A percentile compares a stretch with the other conserved stretches of the same genome.
Conservation (phyloP, 352 stramenopile genomes). For the Pythium aristosporum region DNA sequence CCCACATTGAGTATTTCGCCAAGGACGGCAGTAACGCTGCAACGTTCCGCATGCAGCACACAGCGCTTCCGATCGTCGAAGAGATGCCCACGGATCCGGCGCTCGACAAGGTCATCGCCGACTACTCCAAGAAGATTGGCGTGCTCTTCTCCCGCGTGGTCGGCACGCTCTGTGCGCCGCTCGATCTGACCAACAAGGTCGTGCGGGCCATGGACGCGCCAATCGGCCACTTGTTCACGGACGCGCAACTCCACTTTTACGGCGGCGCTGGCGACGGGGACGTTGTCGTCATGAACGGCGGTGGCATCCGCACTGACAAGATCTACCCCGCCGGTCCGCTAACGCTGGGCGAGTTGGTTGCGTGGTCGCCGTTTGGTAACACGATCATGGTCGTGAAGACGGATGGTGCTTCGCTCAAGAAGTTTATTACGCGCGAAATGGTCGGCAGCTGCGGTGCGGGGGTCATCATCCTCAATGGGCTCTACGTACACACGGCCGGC, state of each 20-base stretch:
- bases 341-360: constrained; percentile 54
- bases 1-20: constrained; percentile 58
- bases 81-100: constrained; percentile 51
- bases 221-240: constrained; percentile 54
- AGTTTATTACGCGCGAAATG: constrained; percentile 56
- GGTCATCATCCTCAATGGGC: constrained; percentile 52
- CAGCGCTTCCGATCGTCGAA: constrained; percentile 54
- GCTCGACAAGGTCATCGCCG: constrained; percentile 49
- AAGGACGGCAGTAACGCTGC: constrained; percentile 28
- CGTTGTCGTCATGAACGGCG: constrained; percentile 61
- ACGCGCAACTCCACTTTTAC: constrained; percentile 53
- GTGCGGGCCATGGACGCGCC: constrained; percentile 50
- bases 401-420: constrained; percentile 58
- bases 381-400: constrained; percentile 55
- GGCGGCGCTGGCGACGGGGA: constrained; percentile 44
- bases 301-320: constrained; percentile 64
- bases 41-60: constrained; percentile 49
- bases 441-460: constrained; percentile 41
- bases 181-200: constrained; percentile 54
- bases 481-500: constrained; percentile 60
- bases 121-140: constrained; percentile 44
- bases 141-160: constrained; percentile 43
- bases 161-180: constrained; percentile 47
- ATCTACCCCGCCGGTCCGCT: constrained; percentile 45
- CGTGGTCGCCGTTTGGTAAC: constrained; percentile 72